Evolutionary conservation across 768 basidiomycete species (phyloP).

Genomic region (Lactifluus subvellereus): DNA sequence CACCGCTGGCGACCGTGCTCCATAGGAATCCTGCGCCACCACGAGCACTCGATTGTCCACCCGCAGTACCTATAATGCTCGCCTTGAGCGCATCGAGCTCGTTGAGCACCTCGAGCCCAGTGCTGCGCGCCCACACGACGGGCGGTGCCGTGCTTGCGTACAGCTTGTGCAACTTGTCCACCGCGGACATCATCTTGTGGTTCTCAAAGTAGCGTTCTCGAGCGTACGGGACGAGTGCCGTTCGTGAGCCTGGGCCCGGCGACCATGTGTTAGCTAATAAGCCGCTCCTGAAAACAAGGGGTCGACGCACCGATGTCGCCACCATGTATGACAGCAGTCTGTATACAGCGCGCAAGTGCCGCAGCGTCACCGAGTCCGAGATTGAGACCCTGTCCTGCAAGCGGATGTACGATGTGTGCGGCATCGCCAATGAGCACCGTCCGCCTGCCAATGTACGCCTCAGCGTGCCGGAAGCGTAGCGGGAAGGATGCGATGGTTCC

Average conservation of each 20-base stretch:
- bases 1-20: conserved; percentile 36
- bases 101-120: conserved; percentile 87
- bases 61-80: conserved; percentile 78
- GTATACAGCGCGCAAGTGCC: conserved; percentile 60
- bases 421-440: conserved; percentile 94
- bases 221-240: conserved; percentile 69
- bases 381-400: conserved; percentile 95
- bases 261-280: background rate
- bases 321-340: conserved; percentile 51
- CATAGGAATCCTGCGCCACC: conserved; percentile 22
- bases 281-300: background rate
- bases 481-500: conserved; percentile 87
- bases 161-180: conserved; percentile 88
- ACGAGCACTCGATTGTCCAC: conserved; percentile 31
- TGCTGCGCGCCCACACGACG: conserved; percentile 80
- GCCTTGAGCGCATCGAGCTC: conserved; percentile 81
- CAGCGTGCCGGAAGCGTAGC: conserved; percentile 78
- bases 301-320: conserved; percentile 71
- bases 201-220: conserved; percentile 81
- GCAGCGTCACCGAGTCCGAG: conserved; percentile 86
- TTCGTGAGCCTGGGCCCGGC: conserved; percentile 54
- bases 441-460: conserved; percentile 79
- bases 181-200: conserved; percentile 74
- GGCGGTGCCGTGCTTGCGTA: conserved; percentile 63
- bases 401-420: conserved; percentile 90